phyloP scores from a whole-genome alignment of 257 asterid species.

The Galeopsis tetrahit region DNA sequence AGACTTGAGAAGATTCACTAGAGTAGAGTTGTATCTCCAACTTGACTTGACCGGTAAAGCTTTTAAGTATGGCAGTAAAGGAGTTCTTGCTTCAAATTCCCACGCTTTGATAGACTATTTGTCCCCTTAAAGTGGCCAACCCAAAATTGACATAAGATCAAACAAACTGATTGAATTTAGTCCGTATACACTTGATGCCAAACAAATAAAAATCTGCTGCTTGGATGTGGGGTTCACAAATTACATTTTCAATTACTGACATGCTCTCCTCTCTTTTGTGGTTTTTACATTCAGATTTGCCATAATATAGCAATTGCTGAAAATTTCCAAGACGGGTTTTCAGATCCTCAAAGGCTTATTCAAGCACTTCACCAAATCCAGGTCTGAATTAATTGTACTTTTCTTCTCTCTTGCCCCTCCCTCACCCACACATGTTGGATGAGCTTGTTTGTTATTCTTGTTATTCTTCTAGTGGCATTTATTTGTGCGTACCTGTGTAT shows the following conservation, averaged over 20 bases:
- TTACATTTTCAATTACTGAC: constrained; percentile 22
- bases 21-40: constrained; percentile 17
- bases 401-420: neutral
- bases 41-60: constrained; percentile 13
- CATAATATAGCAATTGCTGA: constrained; percentile 80
- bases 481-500: constrained; percentile 11
- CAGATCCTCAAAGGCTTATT: constrained; percentile 74
- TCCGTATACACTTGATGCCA: neutral
- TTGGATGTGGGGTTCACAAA: constrained; percentile 1
- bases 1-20: constrained; percentile 16
- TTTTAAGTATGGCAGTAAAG: neutral
- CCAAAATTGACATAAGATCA: neutral
- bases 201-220: neutral
- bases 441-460: neutral
- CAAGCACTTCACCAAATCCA: constrained; percentile 66
- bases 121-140: constrained; percentile 3
- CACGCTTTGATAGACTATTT: neutral
- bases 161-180: constrained; percentile 22
- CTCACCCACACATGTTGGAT: neutral
- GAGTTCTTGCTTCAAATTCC: constrained; percentile 1
- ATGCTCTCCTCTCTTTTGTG: constrained; percentile 19
- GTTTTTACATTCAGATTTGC: constrained; percentile 49
- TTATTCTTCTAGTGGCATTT: constrained; percentile 7
- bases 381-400: constrained; percentile 51
- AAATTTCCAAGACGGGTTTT: constrained; percentile 72